Evolutionary conservation across 108 stramenopile species (phyloP).

Genomic region (Cyclostephanos tholiformis): DNA sequence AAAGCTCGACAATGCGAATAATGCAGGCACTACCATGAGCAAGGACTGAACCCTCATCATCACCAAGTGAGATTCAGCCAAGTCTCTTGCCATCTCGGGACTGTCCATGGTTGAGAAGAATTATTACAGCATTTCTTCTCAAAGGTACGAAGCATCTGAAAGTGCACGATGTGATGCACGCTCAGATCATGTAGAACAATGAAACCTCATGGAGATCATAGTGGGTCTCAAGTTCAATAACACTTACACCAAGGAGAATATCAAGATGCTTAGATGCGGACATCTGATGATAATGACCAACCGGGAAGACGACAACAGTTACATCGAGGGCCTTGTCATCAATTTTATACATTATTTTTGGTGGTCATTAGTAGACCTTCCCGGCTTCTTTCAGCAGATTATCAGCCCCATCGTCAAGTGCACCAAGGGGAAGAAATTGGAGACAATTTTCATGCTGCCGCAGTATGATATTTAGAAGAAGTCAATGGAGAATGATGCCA

Average conservation of each 20-base stretch:
- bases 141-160: conserved; percentile 98
- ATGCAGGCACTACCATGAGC: conserved; percentile 90
- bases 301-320: conserved; percentile 99
- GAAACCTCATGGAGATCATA: conserved; percentile 98
- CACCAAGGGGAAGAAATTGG: conserved; percentile 79
- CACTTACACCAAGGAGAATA: conserved; percentile 80
- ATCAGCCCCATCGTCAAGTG: conserved; percentile 99
- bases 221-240: conserved; percentile 94
- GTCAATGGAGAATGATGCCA: conserved; percentile 81
- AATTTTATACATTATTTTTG: conserved; percentile 97
- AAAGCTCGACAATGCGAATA: conserved; percentile 97
- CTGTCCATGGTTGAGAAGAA: conserved; percentile 92
- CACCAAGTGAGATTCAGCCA: conserved; percentile 97
- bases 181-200: conserved; percentile 91
- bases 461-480: conserved; percentile 95
- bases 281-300: conserved; percentile 99
- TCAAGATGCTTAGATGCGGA: conserved; percentile 93
- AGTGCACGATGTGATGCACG: conserved; percentile 91
- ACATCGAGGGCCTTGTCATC: conserved; percentile 99
- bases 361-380: conserved; percentile 93
- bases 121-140: conserved; percentile 93
- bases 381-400: conserved; percentile 98
- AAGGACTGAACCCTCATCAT: conserved; percentile 95
- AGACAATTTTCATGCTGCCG: conserved; percentile 93
- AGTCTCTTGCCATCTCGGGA: conserved; percentile 91